Conservation (phyloP, 1,139 yeast genomes). For the Magnusiomyces magnusii region DNA sequence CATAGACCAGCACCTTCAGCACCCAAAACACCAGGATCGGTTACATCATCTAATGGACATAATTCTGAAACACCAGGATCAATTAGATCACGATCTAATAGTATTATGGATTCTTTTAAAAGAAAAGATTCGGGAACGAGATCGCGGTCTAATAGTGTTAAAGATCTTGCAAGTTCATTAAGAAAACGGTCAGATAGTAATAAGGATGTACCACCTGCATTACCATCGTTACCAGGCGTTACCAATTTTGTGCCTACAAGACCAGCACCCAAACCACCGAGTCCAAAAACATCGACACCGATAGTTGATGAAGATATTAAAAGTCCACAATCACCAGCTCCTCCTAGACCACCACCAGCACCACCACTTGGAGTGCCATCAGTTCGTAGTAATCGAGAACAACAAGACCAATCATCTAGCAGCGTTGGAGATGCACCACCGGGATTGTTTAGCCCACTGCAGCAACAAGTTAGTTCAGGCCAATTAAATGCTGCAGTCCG, state of each 20-base stretch:
- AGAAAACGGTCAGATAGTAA: slow-evolving; percentile 14
- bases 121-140: slow-evolving; percentile 13
- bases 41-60: not conserved
- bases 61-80: not conserved
- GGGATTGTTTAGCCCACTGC: slow-evolving; percentile 15
- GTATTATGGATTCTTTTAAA: slow-evolving; percentile 12
- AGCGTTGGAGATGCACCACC: slow-evolving; percentile 7
- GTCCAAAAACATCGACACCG: not conserved
- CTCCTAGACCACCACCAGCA: slow-evolving; percentile 38
- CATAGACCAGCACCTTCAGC: not conserved
- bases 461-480: slow-evolving; percentile 14
- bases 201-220: slow-evolving; percentile 8
- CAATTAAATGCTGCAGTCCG: slow-evolving; percentile 8
- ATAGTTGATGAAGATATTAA: no score
- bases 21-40: slow-evolving; percentile 8
- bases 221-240: slow-evolving; percentile 8
- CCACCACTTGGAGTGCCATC: slow-evolving; percentile 36
- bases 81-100: slow-evolving; percentile 11
- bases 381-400: slow-evolving; percentile 23
- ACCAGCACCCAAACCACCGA: slow-evolving; percentile 56
- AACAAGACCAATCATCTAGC: not conserved
- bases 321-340: slow-evolving; percentile 15
- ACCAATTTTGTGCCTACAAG: slow-evolving; percentile 51
- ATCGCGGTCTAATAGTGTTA: slow-evolving; percentile 14
- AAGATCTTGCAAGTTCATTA: slow-evolving; percentile 14